Base-by-base conservation (phyloP, 2,329 filamentous ascomycete genomes). In the Fonsecaea pugnacius region DNA sequence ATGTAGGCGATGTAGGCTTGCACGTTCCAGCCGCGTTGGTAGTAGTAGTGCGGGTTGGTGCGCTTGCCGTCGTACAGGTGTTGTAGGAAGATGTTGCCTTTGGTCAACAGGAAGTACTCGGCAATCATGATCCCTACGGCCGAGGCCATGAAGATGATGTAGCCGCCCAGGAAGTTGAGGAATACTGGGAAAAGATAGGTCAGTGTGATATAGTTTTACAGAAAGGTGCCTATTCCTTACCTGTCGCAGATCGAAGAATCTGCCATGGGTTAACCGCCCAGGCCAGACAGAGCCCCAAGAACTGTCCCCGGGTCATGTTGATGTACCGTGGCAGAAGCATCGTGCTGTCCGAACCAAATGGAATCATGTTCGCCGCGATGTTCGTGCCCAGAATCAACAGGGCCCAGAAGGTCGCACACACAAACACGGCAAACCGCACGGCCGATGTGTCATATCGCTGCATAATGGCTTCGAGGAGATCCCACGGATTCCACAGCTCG, bases 401-500 rank as follows among this genome's bases (percentile, higher is more conserved):
- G n/a, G 52, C 52, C 51, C 50, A 62, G 16, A 50, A 55, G 6
- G 32, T 48, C 16, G 59, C 33, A n/a, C 35, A 43, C 6, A 62
- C n/a, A 21, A 62, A 62, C 24, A 62, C 36, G n/a, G 51, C 59
- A 50, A 56, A 55, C 3, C 59, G 59, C 8, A 50, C 59, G 12
- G 24, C 27, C 30, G 35, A 43, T 16, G n/a, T 62, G 14, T 27
- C 30, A 32, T 62, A 48, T n/a, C 59, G 32, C 27, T 14, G n/a
- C 51, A 62, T 3, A n/a, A 62, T 62, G 33, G 51, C 59, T 18
- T 62, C 52, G n/a, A 62, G 51, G 10, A 62, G 51, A 38, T 62
- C 59, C 50, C 52, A 73, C 62, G 67, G 71, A 61, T 76, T 77
- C 73, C 74, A 78, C 12, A 75, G 67, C 8, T 71, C 66, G 0